A percentile compares a stretch with the other conserved stretches of the same genome.
phyloP scores from a whole-genome alignment of 2,329 filamentous ascomycete species.

The Diaporthe humulicola region DNA sequence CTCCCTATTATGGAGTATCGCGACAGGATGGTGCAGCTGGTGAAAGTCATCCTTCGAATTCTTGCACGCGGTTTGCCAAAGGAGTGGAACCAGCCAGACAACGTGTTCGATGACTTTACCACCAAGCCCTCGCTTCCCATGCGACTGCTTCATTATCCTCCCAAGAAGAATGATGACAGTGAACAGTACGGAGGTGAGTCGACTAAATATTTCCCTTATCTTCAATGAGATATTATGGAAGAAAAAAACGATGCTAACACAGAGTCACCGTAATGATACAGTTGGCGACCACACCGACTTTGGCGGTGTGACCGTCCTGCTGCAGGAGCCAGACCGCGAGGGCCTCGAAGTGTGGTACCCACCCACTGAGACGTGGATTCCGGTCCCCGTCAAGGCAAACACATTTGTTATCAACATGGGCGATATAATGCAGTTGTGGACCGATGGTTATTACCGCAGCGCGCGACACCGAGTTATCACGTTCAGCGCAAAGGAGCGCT shows the following conservation, averaged over 20 bases:
- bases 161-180: not conserved
- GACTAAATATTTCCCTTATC: not conserved
- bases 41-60: conserved; percentile 2
- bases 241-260: too few species aligned
- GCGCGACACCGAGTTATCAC: conserved; percentile 41
- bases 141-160: conserved; percentile 10
- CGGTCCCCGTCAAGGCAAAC: conserved; percentile 42
- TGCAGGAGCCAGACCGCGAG: conserved; percentile 45
- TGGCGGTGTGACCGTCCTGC: conserved; percentile 44
- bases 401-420: conserved; percentile 44
- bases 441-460: conserved; percentile 41
- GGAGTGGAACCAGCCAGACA: not conserved
- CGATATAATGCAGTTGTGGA: conserved; percentile 43
- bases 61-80: not conserved
- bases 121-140: not conserved
- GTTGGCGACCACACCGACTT: conserved; percentile 47
- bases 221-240: too few species aligned
- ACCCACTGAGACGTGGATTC: conserved; percentile 40
- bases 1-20: not conserved
- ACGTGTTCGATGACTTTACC: not conserved
- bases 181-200: conserved; percentile 29
- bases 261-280: too few species aligned
- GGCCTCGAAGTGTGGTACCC: conserved; percentile 45
- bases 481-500: conserved; percentile 23
- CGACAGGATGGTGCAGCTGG: conserved; percentile 7